A percentile compares a stretch with the other conserved stretches of the same genome.
Evolutionary conservation across 495 filamentous ascomycete genomes (phyloP).

Genomic region (Penicillium alfredii): DNA sequence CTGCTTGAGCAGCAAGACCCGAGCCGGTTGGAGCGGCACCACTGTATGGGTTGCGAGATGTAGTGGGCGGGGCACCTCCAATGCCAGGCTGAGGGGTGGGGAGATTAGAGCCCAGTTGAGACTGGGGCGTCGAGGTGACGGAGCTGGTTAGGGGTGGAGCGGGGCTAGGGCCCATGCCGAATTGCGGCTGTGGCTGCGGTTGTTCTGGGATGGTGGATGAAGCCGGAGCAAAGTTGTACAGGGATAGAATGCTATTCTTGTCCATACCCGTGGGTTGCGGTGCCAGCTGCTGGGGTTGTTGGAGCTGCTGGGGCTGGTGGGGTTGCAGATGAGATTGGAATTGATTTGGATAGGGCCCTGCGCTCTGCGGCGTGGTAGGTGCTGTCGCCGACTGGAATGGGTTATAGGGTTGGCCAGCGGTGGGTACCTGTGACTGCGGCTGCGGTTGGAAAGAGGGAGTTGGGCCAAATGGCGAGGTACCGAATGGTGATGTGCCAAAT

Average conservation of each 20-base stretch:
- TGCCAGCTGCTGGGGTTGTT: slow-evolving; percentile 33
- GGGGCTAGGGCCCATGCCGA: slow-evolving; percentile 13
- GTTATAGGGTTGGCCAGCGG: slow-evolving; percentile 26
- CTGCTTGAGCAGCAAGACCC: slow-evolving; percentile 22
- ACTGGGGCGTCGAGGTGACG: slow-evolving; percentile 20
- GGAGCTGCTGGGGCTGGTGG: slow-evolving; percentile 21
- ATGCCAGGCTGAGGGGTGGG: slow-evolving; percentile 31
- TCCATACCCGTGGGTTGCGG: slow-evolving; percentile 50
- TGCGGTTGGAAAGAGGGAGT: slow-evolving; percentile 33
- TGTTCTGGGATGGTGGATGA: slow-evolving; percentile 39
- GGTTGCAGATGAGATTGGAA: slow-evolving; percentile 25
- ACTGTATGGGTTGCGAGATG: slow-evolving; percentile 40
- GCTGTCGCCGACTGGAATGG: slow-evolving; percentile 34
- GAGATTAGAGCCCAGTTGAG: slow-evolving; percentile 18
- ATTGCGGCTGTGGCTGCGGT: slow-evolving; percentile 22
- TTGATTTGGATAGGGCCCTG: slow-evolving; percentile 20
- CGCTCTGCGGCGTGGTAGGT: slow-evolving; percentile 24
- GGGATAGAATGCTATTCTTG: slow-evolving; percentile 79
- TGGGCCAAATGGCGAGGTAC: slow-evolving; percentile 31
- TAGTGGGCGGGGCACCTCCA: slow-evolving; percentile 20
- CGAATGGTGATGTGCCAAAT: slow-evolving; percentile 29
- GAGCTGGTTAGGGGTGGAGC: slow-evolving; percentile 19
- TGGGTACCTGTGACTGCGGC: slow-evolving; percentile 24
- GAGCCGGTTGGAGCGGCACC: slow-evolving; percentile 13
- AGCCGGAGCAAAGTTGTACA: slow-evolving; percentile 77